These are phyloP conservation scores for Toxoplasma gondii DNA, from an alignment of 169 alveolate species.

Conservation along the genomic window DNA sequence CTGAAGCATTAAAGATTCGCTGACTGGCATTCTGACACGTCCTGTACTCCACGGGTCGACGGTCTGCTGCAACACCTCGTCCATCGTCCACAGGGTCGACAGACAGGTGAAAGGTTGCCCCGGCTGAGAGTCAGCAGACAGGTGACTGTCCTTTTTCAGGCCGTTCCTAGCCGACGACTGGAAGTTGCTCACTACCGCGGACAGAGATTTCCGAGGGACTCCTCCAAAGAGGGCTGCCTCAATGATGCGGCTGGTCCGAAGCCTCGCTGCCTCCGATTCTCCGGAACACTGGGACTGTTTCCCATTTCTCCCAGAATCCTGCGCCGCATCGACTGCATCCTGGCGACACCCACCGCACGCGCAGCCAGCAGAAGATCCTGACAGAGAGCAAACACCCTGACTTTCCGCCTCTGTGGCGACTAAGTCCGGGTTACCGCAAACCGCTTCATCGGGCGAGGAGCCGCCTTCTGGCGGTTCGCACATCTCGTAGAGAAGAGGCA, in stretches of 20 bases:
- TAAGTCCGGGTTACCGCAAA: neutral
- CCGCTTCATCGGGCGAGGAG: no score
- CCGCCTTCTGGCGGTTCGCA: neutral
- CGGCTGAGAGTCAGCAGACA: no score
- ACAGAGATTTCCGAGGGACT: neutral
- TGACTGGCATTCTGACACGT: neutral
- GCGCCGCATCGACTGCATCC: neutral
- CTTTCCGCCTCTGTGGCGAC: neutral
- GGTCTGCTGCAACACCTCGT: neutral
- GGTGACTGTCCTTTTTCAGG: no score
- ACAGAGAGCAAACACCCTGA: neutral
- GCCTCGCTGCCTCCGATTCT: no score
- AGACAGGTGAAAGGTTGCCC: no score
- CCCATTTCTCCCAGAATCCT: no score
- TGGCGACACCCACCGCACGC: neutral
- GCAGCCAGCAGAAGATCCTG: neutral
- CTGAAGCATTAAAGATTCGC: conserved; percentile 23
- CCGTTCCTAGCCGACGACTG: no score
- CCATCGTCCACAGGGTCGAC: neutral
- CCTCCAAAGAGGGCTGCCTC: neutral
- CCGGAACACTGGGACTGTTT: no score
- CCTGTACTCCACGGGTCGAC: conserved; percentile 38
- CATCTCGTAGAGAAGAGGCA: neutral
- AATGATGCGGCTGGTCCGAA: neutral
- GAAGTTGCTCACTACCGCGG: no score